Evolutionary conservation across 108 stramenopile genomes (phyloP).

Genomic region (Fragilaria radians): DNA sequence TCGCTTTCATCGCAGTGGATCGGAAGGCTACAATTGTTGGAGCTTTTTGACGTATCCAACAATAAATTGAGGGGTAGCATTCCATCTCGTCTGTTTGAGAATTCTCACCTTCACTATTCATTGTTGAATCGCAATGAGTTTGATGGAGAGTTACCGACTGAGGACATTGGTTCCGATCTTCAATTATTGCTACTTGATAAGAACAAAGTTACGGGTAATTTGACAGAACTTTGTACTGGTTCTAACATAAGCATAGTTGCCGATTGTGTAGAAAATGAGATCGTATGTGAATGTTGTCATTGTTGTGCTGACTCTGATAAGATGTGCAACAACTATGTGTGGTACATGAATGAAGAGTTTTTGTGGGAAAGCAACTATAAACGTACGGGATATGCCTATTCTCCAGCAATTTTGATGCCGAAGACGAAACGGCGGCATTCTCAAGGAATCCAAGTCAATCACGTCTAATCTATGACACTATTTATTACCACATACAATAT

Average conservation of each 20-base stretch:
- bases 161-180: slow-evolving; percentile 5
- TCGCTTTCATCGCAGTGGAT: slow-evolving; percentile 22
- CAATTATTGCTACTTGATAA: slow-evolving; percentile 21
- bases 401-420: slow-evolving; percentile 19
- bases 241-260: slow-evolving; percentile 4
- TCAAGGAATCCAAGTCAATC: too few species aligned
- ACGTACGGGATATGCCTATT: slow-evolving; percentile 15
- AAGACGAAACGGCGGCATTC: too few species aligned
- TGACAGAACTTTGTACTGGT: slow-evolving; percentile 7
- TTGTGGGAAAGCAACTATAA: slow-evolving; percentile 19
- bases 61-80: slow-evolving; percentile 17
- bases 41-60: slow-evolving; percentile 17
- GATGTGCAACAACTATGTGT: slow-evolving; percentile 19
- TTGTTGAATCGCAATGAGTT: slow-evolving; percentile 31
- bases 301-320: slow-evolving; percentile 25
- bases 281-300: slow-evolving; percentile 14
- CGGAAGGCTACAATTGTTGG: slow-evolving; percentile 8
- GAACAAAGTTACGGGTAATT: slow-evolving; percentile 16
- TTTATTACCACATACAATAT: too few species aligned
- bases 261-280: slow-evolving; percentile 24
- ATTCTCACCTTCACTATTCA: slow-evolving; percentile 21
- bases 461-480: too few species aligned
- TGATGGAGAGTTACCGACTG: slow-evolving; percentile 6
- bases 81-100: slow-evolving; percentile 17
- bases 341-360: slow-evolving; percentile 14